Base-by-base conservation (phyloP, 1,284 basidiomycete species). In the Cutaneotrichosporon sp. region DNA sequence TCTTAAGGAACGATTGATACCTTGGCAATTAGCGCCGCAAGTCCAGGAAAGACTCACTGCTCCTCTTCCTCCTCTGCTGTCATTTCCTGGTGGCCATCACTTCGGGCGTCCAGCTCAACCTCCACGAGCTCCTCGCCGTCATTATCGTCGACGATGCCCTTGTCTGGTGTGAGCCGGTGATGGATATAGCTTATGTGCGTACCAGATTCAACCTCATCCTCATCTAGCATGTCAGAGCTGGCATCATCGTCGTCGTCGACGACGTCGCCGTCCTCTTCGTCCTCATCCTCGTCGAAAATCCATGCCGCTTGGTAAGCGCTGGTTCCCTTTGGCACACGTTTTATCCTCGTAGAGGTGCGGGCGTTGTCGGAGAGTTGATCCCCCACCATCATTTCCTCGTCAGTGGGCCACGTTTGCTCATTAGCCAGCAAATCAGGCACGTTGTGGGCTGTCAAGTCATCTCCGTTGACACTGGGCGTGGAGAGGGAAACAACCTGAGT, bases 381-480 rank as follows among this genome's bases (percentile, higher is more conserved):
- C 47, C 78, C n/a, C n/a, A n/a, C n/a, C n/a, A n/a, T 78, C 84
- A 98, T 89, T 71, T 97, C 94, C 63, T 97, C 94, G 70, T 97
- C 92, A 0, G 92, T 97, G 0, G 94, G 94, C 93, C 94, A 97
- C 0, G 94, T 98, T 75, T 98, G 94, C 68, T 98, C 94, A 67
- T 94, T 94, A 14, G 81, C 84, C 75, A 97, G 80, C 55, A 89
- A 83, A 64, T 97, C 91, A 0, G 88, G 88, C 27, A 86, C 84
- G 67, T 97, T 97, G 55, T 83, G 86, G 1, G 88, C 89, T 3
- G 90, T 81, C 26, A 97, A 78, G 5, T 93, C 94, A 70, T 98
- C 94, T 1, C 88, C 89, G 1, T 83, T 78, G 7, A 85, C 84
- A 0, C 79, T 72, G 48, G 82, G 79, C 10, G 44, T 78, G 6